These are phyloP conservation scores for Pythium sukuiense DNA, from an alignment of 352 stramenopile species.

Conservation along the genomic window DNA sequence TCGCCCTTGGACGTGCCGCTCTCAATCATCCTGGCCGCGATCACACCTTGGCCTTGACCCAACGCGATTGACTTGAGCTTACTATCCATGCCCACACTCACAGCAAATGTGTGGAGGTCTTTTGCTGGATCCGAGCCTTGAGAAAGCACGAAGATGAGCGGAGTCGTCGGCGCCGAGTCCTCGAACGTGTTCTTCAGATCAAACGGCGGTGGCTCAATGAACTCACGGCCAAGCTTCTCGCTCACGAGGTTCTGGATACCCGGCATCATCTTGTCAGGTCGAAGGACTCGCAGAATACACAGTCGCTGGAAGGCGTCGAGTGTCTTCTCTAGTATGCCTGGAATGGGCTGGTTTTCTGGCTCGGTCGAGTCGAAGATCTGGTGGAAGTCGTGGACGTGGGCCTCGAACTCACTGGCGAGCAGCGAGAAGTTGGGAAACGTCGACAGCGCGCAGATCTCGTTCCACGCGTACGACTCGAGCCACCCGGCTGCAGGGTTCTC, in stretches of 20 bases:
- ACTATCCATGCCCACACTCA: constrained; percentile 78
- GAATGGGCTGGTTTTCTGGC: constrained; percentile 74
- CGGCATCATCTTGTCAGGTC: constrained; percentile 83
- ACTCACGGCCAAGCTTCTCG: constrained; percentile 80
- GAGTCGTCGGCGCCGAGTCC: constrained; percentile 87
- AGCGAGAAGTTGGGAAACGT: constrained; percentile 67
- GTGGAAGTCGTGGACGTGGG: constrained; percentile 51
- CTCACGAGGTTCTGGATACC: constrained; percentile 91
- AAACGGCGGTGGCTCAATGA: constrained; percentile 92
- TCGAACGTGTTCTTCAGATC: constrained; percentile 90
- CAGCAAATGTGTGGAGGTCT: constrained; percentile 91
- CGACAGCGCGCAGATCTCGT: constrained; percentile 71
- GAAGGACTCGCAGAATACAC: constrained; percentile 74
- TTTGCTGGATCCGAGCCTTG: constrained; percentile 93
- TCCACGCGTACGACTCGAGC: constrained; percentile 79
- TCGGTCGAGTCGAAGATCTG: constrained; percentile 84
- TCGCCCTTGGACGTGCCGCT: constrained; percentile 86
- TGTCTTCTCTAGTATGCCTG: constrained; percentile 47
- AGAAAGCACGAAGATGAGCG: constrained; percentile 93
- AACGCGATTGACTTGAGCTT: constrained; percentile 94
- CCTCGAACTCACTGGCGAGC: constrained; percentile 50
- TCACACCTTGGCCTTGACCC: constrained; percentile 91
- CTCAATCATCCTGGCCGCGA: constrained; percentile 91
- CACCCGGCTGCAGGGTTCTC: constrained; percentile 55
- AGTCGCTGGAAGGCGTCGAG: constrained; percentile 86